phyloP scores from a whole-genome alignment of 2,329 filamentous ascomycete genomes.

The Sporothrix pseudoabietina region DNA sequence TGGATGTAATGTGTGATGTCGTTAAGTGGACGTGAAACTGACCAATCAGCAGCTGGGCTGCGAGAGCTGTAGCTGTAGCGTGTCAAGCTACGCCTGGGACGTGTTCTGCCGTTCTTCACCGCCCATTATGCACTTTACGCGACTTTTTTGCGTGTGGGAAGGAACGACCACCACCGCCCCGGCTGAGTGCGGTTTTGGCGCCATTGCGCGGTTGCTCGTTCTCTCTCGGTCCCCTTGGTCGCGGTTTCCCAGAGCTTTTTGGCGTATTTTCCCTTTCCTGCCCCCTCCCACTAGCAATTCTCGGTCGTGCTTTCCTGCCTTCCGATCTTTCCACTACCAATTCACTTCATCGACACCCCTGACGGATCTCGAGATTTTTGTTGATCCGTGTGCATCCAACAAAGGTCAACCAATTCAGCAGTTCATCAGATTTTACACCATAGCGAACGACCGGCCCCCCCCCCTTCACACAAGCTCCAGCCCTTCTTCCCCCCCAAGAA shows the following conservation, averaged over 20 bases:
- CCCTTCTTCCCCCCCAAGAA: background rate
- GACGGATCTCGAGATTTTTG: background rate
- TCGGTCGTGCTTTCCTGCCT: background rate
- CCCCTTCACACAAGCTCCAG: background rate
- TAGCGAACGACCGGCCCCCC: background rate
- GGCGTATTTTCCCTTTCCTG: constrained; percentile 16
- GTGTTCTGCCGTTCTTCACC: constrained; percentile 30
- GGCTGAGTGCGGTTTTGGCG: background rate
- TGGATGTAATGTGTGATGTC: too few species aligned
- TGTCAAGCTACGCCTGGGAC: background rate
- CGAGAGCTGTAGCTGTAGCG: constrained; percentile 19
- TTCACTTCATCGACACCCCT: constrained; percentile 5
- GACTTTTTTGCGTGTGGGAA: constrained; percentile 26
- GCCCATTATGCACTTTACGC: constrained; percentile 31
- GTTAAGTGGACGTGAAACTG: background rate
- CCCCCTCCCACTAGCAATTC: background rate
- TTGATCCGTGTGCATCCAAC: background rate
- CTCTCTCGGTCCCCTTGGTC: constrained; percentile 10
- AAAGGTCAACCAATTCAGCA: background rate
- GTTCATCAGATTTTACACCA: background rate
- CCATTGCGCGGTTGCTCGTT: background rate
- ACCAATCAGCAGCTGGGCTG: constrained; percentile 22
- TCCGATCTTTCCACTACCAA: background rate
- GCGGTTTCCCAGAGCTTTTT: constrained; percentile 23
- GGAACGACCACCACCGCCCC: constrained; percentile 6